A percentile compares a stretch with the other conserved stretches of the same genome.
phyloP scores from a whole-genome alignment of 164 flowering plant genomes.

The Echeveria elegans region DNA sequence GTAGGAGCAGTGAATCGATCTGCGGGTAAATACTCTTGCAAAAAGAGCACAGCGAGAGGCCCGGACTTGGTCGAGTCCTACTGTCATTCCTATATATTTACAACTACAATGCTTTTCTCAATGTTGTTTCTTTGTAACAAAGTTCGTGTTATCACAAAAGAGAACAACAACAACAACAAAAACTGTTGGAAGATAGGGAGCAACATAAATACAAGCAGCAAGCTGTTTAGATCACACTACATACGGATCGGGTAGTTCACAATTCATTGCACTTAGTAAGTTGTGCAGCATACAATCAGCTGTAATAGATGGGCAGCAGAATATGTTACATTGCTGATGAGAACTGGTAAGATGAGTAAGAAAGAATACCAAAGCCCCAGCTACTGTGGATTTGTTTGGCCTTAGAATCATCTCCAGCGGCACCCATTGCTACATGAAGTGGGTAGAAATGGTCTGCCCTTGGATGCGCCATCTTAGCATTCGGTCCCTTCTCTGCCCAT shows the following conservation, averaged over 20 bases:
- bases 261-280: not conserved
- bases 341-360: conserved; percentile 34
- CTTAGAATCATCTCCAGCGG: conserved; percentile 19
- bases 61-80: too few species aligned
- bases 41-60: too few species aligned
- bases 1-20: too few species aligned
- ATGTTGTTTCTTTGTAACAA: too few species aligned
- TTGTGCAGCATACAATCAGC: not conserved
- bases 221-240: not conserved
- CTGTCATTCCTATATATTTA: too few species aligned
- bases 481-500: conserved; percentile 27
- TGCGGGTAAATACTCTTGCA: too few species aligned
- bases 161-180: not conserved
- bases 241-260: not conserved
- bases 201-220: not conserved
- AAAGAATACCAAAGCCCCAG: conserved; percentile 28
- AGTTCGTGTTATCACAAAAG: too few species aligned
- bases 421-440: conserved; percentile 33
- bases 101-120: too few species aligned
- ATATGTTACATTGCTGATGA: not conserved
- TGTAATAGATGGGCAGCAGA: not conserved
- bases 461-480: conserved; percentile 31
- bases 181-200: not conserved
- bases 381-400: conserved; percentile 27
- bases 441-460: conserved; percentile 34